Evolutionary conservation across 1,139 yeast species (phyloP).

Genomic region (Lodderomyces beijingensis): DNA sequence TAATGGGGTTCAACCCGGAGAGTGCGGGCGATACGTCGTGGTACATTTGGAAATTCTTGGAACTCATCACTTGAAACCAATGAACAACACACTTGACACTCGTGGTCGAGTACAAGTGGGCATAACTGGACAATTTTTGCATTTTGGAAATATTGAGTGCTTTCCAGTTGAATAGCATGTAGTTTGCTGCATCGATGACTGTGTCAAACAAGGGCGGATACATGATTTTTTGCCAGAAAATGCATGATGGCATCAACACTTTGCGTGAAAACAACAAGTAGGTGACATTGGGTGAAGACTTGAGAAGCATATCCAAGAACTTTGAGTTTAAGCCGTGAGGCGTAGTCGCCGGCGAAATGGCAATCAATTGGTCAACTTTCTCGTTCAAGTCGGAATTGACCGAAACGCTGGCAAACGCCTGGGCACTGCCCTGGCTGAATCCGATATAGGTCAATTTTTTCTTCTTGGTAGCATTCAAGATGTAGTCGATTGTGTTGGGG

Average conservation of each 20-base stretch:
- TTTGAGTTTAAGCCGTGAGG: constrained; percentile 80
- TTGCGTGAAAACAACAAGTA: constrained; percentile 71
- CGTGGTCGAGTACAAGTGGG: constrained; percentile 85
- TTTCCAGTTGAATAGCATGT: constrained; percentile 73
- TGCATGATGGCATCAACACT: constrained; percentile 69
- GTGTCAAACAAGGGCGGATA: constrained; percentile 79
- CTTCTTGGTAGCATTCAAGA: constrained; percentile 22
- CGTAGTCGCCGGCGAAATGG: constrained; percentile 91
- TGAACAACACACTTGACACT: constrained; percentile 91
- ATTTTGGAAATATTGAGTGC: constrained; percentile 61
- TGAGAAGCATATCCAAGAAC: constrained; percentile 70
- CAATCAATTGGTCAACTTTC: constrained; percentile 69
- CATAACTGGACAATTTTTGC: constrained; percentile 74
- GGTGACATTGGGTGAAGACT: constrained; percentile 74
- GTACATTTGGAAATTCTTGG: constrained; percentile 84
- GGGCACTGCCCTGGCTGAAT: constrained; percentile 90
- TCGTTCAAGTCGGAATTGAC: constrained; percentile 64
- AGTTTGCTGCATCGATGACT: constrained; percentile 66
- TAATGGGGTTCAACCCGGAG: constrained; percentile 36
- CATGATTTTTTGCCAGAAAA: constrained; percentile 78
- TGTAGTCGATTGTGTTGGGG: constrained; percentile 41
- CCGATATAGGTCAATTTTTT: constrained; percentile 66
- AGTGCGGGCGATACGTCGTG: constrained; percentile 47
- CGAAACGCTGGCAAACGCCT: constrained; percentile 77
- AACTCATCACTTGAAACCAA: constrained; percentile 89